A percentile compares a stretch with the other conserved stretches of the same genome.
Conservation (phyloP, 371 early-diverging fungal genomes). For the Actinomortierella ambigua region DNA sequence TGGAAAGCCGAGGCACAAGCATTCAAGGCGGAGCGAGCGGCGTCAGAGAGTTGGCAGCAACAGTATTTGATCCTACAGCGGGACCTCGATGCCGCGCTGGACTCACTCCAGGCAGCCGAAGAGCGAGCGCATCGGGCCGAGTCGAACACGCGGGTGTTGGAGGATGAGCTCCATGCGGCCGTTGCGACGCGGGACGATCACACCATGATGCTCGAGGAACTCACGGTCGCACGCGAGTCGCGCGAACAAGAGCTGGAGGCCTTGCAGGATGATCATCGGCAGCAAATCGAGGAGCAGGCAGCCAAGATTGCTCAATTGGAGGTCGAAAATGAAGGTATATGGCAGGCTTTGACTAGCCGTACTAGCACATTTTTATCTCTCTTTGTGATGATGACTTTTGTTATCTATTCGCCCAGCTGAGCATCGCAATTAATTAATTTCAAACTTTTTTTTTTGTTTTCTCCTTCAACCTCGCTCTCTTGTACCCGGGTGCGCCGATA, state of each 20-base stretch:
- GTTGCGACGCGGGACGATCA: not conserved
- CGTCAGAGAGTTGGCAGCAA: conserved; percentile 19
- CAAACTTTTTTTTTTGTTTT: not conserved
- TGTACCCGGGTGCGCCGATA: not conserved
- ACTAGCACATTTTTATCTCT: conserved; percentile 8
- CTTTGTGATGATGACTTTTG: no score
- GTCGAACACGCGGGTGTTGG: conserved; percentile 1
- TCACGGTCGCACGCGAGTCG: conserved; percentile 1
- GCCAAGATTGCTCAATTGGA: not conserved
- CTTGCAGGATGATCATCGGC: no score
- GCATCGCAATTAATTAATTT: not conserved
- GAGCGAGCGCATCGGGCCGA: conserved; percentile 8
- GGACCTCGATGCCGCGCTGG: conserved; percentile 34
- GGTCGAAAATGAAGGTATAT: conserved; percentile 11
- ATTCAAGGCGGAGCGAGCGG: conserved; percentile 10
- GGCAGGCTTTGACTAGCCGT: conserved; percentile 8
- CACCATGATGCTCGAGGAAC: conserved; percentile 9
- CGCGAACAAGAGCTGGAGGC: no score
- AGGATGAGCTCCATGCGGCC: conserved; percentile 10
- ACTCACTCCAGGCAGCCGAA: conserved; percentile 25
- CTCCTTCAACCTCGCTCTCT: not conserved
- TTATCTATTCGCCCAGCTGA: no score
- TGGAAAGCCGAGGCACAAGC: conserved; percentile 25
- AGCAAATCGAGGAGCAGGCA: no score
- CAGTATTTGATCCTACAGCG: conserved; percentile 31